Evolutionary conservation across 2,329 filamentous ascomycete species (phyloP).

Genomic region (Colletotrichum ledebouriae): DNA sequence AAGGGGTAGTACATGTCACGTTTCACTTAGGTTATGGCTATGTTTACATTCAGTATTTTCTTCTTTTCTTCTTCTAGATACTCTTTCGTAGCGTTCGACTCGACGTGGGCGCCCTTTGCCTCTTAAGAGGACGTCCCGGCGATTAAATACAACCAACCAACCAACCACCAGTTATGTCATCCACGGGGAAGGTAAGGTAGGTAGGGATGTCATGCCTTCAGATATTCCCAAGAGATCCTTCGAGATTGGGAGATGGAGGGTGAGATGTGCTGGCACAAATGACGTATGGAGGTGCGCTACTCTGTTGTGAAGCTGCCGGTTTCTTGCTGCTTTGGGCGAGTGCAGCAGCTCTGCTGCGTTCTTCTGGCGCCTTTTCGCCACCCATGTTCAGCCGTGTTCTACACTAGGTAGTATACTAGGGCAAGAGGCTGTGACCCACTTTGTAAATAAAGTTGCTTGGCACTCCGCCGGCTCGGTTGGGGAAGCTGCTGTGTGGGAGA

Average conservation of each 20-base stretch:
- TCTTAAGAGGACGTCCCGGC: no score
- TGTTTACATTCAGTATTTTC: no score
- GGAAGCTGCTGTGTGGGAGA: slow-evolving; percentile 3
- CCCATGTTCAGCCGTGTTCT: no score
- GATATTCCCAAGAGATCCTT: slow-evolving; percentile 30
- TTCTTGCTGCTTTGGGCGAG: slow-evolving; percentile 23
- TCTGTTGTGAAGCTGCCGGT: slow-evolving; percentile 23
- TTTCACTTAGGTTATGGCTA: no score
- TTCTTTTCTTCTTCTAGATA: no score
- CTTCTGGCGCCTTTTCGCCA: background rate
- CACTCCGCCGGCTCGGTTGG: slow-evolving; percentile 41
- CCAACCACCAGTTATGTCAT: background rate
- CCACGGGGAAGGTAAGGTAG: background rate
- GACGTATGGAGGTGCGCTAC: slow-evolving; percentile 34
- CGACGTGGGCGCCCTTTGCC: no score
- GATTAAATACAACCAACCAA: no score
- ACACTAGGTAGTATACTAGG: background rate
- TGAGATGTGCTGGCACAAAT: slow-evolving; percentile 40
- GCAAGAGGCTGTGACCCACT: slow-evolving; percentile 25
- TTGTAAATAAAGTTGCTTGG: slow-evolving; percentile 41
- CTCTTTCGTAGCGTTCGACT: no score
- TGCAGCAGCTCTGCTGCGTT: slow-evolving; percentile 18
- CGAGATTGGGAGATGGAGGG: slow-evolving; percentile 5
- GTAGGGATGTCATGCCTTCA: slow-evolving; percentile 5
- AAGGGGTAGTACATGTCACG: no score